phyloP scores from a whole-genome alignment of 305 asterid species.

The Solanum hybrid region DNA sequence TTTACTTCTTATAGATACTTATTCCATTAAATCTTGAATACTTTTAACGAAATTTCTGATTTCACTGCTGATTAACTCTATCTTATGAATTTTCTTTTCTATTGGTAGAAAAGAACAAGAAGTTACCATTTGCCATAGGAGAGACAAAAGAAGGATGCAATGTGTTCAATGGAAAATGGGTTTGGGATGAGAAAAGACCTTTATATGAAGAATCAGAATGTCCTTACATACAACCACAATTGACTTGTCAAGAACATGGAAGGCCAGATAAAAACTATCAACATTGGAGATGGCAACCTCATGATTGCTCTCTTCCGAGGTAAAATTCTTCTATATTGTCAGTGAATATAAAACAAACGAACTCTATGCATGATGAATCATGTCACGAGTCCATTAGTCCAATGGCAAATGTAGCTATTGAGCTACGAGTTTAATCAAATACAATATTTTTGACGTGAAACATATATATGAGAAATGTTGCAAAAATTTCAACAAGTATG shows the following conservation, averaged over 20 bases:
- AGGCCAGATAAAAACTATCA: conserved; percentile 69
- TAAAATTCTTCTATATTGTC: not conserved
- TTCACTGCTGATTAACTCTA: too few species aligned
- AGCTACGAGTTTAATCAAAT: not conserved
- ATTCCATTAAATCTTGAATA: not conserved
- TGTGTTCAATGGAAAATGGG: conserved; percentile 68
- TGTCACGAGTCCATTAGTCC: not conserved
- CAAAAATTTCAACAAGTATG: not conserved
- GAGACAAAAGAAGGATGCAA: conserved; percentile 44
- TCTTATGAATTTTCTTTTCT: not conserved
- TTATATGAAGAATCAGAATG: conserved; percentile 64
- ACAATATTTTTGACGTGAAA: not conserved
- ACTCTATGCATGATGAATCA: not conserved
- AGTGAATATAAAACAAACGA: not conserved
- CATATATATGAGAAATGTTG: not conserved
- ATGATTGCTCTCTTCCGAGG: conserved; percentile 68
- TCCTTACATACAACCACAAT: conserved; percentile 71
- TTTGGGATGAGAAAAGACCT: conserved; percentile 53
- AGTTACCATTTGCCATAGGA: conserved; percentile 31
- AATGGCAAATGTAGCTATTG: not conserved
- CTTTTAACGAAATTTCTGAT: not conserved
- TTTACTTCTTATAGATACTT: not conserved
- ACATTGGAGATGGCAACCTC: conserved; percentile 89
- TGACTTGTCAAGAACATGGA: conserved; percentile 71
- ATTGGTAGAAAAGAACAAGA: conserved; percentile 10